phyloP scores from a whole-genome alignment of 306 rosid genomes.

The Macrotyloma uniflorum region DNA sequence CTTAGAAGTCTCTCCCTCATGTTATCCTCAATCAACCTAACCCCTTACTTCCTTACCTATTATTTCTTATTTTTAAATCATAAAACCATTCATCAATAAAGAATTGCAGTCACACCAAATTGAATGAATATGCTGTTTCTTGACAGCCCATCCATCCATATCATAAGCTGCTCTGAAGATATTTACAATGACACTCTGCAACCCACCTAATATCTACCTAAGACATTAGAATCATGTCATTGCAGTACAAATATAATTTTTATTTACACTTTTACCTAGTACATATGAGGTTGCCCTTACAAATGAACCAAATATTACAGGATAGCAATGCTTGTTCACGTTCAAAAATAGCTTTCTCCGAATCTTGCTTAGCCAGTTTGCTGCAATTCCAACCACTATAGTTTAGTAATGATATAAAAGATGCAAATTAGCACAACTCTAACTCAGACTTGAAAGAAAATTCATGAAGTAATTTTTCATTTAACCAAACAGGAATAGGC shows the following conservation, averaged over 20 bases:
- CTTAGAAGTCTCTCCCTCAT: not conserved
- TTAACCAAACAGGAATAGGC: conserved; percentile 2
- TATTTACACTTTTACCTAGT: conserved; percentile 52
- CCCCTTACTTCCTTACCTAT: not conserved
- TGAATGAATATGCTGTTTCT: conserved; percentile 25
- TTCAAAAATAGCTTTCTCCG: conserved; percentile 60
- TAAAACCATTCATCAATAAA: not conserved
- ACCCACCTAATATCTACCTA: not conserved
- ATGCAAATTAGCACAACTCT: not conserved
- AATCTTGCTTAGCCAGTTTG: conserved; percentile 58
- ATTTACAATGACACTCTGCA: not conserved
- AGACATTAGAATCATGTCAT: conserved; percentile 7
- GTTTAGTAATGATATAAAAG: conserved; percentile 28
- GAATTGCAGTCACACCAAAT: conserved; percentile 1
- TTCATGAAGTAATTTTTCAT: conserved; percentile 13
- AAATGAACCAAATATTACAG: conserved; percentile 79
- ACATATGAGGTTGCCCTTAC: conserved; percentile 65
- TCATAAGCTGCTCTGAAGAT: conserved; percentile 3
- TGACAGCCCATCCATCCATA: conserved; percentile 11
- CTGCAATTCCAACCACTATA: conserved; percentile 42
- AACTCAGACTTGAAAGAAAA: conserved; percentile 24
- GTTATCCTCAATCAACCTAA: conserved; percentile 9
- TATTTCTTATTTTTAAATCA: conserved; percentile 2
- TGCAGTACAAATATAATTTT: not conserved
- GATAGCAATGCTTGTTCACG: conserved; percentile 54